Base-by-base conservation (phyloP, 2,329 filamentous ascomycete species). In the Colletotrichum filicis region DNA sequence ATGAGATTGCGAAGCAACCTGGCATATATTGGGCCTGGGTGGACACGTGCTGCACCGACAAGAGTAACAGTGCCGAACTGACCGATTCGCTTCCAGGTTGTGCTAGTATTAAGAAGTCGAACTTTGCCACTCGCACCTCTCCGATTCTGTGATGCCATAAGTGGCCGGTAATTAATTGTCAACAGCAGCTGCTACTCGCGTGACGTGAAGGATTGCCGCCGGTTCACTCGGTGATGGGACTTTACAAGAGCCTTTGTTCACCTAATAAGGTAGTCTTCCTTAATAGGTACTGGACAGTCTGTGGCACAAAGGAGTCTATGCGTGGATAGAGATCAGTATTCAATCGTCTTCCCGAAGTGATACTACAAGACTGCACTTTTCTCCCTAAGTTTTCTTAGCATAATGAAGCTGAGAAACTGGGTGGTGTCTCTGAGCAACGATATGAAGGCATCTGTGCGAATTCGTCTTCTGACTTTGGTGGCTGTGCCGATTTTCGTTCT, bases 31-130 rank as follows among this genome's bases (percentile, higher is more conserved):
- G 76, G 49, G 75, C 75, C 11, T 79, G 78, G 77, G 72, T 78
- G 12, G 77, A 79, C 63, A 77, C 76, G 0, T 78, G 76, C 60
- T 79, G 76, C 59, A 77, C 77, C 64, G 75, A 78, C 72, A 78
- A 76, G 61, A 72, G 74, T 8, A 74, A 66, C n/a, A 68, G 68
- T 57, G 72, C 74, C 2, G 76, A 78, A 63, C 28, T 77, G 2
- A 77, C 75, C 22, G 77, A 77, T 61, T 78, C 35, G 74, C 76
- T 58, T 74, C 73, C n/a, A 76, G 76, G 74, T 76, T 67, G 61
- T 22, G 32, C 11, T 75, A 74, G 67, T 78, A 77, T 64, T 11
- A 66, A 6, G 58, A 74, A 4, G 65, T 77, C 0, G 35, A 7
- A 16, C 55, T 77, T 7, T 77, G 76, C 62, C 77, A 74, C 30